Conservation (phyloP, 2,329 filamentous ascomycete species). For the Aureobasidium sp. region DNA sequence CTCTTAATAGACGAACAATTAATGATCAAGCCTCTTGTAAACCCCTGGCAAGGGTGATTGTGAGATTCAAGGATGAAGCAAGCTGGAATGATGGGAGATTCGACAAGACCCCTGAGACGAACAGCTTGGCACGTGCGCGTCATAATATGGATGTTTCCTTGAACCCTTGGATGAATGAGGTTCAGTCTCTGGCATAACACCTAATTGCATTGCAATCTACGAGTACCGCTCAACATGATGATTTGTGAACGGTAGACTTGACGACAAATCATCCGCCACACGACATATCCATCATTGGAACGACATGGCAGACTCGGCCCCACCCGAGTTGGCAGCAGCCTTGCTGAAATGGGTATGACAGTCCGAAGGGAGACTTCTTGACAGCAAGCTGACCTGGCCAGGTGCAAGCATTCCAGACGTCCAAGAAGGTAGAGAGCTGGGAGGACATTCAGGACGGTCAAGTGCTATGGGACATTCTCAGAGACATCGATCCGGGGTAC, state of each 20-base stretch:
- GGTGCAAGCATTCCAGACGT: constrained; percentile 15
- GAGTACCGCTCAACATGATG: neutral
- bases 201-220: neutral
- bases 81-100: neutral
- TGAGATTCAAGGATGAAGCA: neutral
- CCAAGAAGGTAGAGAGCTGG: constrained; percentile 9
- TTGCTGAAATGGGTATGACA: constrained; percentile 17
- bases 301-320: constrained; percentile 14
- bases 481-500: constrained; percentile 42
- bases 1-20: neutral
- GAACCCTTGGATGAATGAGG: neutral
- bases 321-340: constrained; percentile 17
- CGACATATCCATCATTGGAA: neutral
- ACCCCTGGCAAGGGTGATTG: too few relatives aligned
- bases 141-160: neutral
- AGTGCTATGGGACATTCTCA: constrained; percentile 42
- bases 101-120: neutral
- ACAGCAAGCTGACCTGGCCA: neutral
- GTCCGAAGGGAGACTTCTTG: neutral
- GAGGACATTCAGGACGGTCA: constrained; percentile 38
- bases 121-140: constrained; percentile 7
- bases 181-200: neutral
- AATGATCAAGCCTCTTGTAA: neutral
- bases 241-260: neutral
- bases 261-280: neutral